Conservation (phyloP, 2,329 filamentous ascomycete species). For the Graphiopsis chlorocephala region DNA sequence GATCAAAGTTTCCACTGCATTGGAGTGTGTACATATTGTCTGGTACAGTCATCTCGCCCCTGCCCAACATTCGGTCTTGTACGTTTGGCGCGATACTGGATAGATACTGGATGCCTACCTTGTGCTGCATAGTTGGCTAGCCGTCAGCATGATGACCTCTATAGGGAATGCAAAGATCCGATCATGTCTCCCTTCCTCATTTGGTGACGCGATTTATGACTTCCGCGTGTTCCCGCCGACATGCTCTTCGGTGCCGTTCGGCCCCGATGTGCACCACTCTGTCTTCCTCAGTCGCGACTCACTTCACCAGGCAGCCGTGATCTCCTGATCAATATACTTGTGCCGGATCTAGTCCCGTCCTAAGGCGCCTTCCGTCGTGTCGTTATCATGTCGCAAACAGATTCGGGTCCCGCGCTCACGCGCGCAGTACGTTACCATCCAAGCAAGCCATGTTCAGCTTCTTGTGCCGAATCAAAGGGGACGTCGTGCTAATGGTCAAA, state of each 20-base stretch:
- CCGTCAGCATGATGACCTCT: neutral
- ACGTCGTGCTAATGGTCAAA: neutral
- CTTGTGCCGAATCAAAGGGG: too few species aligned
- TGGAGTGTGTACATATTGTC: neutral
- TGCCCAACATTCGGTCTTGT: neutral
- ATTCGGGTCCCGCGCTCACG: neutral
- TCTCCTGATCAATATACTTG: neutral
- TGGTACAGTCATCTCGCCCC: neutral
- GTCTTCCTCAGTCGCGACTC: neutral
- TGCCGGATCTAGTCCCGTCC: neutral
- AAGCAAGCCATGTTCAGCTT: neutral
- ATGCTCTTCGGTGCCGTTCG: neutral
- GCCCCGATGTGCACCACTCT: neutral
- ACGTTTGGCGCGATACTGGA: too few species aligned
- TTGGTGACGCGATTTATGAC: neutral
- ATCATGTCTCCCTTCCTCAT: neutral
- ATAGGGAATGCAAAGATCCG: too few species aligned
- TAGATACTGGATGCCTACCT: neutral
- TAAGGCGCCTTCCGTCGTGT: neutral
- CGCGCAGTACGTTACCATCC: slow-evolving; percentile 4
- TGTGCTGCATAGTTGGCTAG: neutral
- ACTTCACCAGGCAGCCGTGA: slow-evolving; percentile 1
- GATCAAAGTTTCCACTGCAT: neutral
- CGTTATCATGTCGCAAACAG: neutral
- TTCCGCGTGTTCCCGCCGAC: neutral